Base-by-base conservation (phyloP, 2,329 filamentous ascomycete species). In the Monosporascus sp. region DNA sequence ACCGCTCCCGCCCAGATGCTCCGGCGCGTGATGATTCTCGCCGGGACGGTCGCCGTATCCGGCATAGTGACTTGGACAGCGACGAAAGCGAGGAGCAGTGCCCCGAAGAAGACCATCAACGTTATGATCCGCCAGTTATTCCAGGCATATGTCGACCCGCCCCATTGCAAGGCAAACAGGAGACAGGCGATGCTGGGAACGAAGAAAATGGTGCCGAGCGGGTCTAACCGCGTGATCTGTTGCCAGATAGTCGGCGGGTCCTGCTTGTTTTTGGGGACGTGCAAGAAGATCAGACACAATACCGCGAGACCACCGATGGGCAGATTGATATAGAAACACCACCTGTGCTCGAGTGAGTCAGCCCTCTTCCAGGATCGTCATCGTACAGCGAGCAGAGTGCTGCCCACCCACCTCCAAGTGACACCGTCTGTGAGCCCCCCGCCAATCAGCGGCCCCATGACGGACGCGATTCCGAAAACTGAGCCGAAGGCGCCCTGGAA, bases 131-230 rank as follows among this genome's bases (percentile, higher is more conserved):
- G 75, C 70, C 76, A 77, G 57, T 71, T 74, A 40, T 64, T 69
- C 82, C 82, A 85, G 0, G 71, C 56, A 59, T 83, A 68, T 4
- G 57, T 61, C 14, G 66, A 68, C 3, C 82, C 82, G 50, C 82
- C 82, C 83, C 83, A 87, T 61, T 87, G 80, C 36, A 88, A 71
- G 1, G 84, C 84, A 5, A 88, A 71, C 3, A 87, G 68, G 38
- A 87, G 78, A 56, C 76, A 83, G 16, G 85, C 73, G 40, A 85
- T 75, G 34, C 76, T 76, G 0, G 84, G 83, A 17, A 87, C 67
- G 57, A 87, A 81, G 65, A 85, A 76, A 16, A 80, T 62, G 7
- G 81, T 84, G 26, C 84, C 84, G 1, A 85, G 63, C 0, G 81
- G 81, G 53, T 86, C 83, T 50, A 66, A 56, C 0, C 79, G 76